Percentiles rank a stretch among this genome's conserved stretches.
Conservation (phyloP, 805 yeast genomes). For the Saitoella complicata region DNA sequence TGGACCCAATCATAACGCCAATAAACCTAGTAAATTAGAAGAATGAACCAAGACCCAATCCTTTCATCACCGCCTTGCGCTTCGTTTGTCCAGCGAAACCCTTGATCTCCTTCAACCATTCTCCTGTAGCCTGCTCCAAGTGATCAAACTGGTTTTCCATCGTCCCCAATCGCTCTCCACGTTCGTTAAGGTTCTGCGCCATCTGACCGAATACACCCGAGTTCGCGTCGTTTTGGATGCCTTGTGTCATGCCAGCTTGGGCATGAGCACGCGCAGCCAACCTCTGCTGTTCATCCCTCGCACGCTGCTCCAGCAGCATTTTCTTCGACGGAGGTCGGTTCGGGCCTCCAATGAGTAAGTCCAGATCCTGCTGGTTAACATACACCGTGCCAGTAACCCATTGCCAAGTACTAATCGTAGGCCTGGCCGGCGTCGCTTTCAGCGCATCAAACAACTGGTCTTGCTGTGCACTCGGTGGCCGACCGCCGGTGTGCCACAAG, state of each 20-base stretch:
- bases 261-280: slow-evolving; percentile 2
- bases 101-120: slow-evolving; percentile 7
- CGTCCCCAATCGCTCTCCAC: slow-evolving; percentile 11
- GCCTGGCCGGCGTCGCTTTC: slow-evolving; percentile 58
- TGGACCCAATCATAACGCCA: too few species aligned
- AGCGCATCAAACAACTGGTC: slow-evolving; percentile 59
- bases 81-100: not conserved
- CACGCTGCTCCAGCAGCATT: slow-evolving; percentile 17
- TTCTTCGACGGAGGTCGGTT: slow-evolving; percentile 44
- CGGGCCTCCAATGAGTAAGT: slow-evolving; percentile 44
- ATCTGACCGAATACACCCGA: slow-evolving; percentile 4
- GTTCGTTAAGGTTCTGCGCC: slow-evolving; percentile 6
- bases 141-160: slow-evolving; percentile 8
- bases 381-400: slow-evolving; percentile 71
- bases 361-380: slow-evolving; percentile 36
- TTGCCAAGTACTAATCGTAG: slow-evolving; percentile 59
- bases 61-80: too few species aligned
- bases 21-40: too few species aligned
- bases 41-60: too few species aligned
- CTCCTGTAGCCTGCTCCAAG: slow-evolving; percentile 11
- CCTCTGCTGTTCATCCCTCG: slow-evolving; percentile 14
- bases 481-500: slow-evolving; percentile 23
- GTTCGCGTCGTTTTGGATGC: not conserved
- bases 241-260: slow-evolving; percentile 2
- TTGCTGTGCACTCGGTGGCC: slow-evolving; percentile 17